These are phyloP conservation scores for Apophysomyces trapeziformis DNA, from an alignment of 371 early-diverging fungal species.

Conservation along the genomic window DNA sequence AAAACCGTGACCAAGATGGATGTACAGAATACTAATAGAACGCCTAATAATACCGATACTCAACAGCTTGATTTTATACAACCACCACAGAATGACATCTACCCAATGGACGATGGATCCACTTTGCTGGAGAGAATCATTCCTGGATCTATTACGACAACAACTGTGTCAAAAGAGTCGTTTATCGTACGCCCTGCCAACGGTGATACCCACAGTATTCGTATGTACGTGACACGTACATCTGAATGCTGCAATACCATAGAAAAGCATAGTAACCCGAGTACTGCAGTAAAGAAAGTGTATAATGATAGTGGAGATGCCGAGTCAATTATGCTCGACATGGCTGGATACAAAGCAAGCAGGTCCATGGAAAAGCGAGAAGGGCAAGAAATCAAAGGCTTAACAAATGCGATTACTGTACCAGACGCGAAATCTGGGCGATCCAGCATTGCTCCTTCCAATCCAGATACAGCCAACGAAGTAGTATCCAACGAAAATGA, in stretches of 20 bases:
- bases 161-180: constrained; percentile 40
- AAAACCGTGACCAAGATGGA: constrained; percentile 50
- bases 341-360: constrained; percentile 55
- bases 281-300: not conserved
- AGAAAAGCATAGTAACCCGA: not conserved
- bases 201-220: constrained; percentile 33
- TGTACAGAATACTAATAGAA: not conserved
- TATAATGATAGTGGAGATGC: constrained; percentile 22
- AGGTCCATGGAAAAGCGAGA: not conserved
- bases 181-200: constrained; percentile 42
- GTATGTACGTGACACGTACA: constrained; percentile 40
- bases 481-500: too few relatives aligned
- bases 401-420: not conserved
- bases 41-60: not conserved
- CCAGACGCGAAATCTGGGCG: not conserved
- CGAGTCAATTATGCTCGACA: constrained; percentile 49
- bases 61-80: not conserved
- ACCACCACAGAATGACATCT: constrained; percentile 37
- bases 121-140: constrained; percentile 44
- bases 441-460: not conserved
- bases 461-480: not conserved
- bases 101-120: constrained; percentile 46
- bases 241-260: constrained; percentile 20
- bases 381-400: not conserved
- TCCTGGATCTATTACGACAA: constrained; percentile 43